Evolutionary conservation across 371 early-diverging fungal genomes (phyloP).

Genomic region (Rhizopus sp.): DNA sequence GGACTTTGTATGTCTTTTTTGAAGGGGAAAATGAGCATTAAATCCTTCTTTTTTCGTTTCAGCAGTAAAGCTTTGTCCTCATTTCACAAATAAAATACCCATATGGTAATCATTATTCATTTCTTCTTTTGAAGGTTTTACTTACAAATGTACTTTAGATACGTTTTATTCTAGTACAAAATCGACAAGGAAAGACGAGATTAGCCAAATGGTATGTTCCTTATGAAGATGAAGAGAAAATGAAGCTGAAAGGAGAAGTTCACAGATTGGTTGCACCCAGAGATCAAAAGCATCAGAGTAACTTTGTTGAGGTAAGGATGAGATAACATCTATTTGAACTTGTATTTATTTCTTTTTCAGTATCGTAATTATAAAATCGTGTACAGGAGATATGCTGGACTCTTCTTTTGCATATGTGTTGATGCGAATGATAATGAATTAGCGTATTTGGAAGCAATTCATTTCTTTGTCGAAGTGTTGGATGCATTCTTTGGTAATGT

Average conservation of each 20-base stretch:
- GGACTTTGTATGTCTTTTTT: too few species aligned
- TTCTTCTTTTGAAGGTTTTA: not conserved
- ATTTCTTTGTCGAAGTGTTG: slow-evolving; percentile 97
- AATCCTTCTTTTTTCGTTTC: not conserved
- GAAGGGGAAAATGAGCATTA: too few species aligned
- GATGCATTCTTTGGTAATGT: slow-evolving; percentile 98
- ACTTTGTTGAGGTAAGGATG: slow-evolving; percentile 88
- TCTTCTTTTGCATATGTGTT: slow-evolving; percentile 97
- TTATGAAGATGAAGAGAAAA: slow-evolving; percentile 92
- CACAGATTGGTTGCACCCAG: slow-evolving; percentile 94
- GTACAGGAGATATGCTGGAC: slow-evolving; percentile 95
- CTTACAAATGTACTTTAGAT: slow-evolving; percentile 55
- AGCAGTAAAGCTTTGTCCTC: not conserved
- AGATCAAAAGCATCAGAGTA: slow-evolving; percentile 94
- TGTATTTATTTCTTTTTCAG: slow-evolving; percentile 29
- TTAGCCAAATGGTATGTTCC: slow-evolving; percentile 96
- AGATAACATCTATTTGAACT: not conserved
- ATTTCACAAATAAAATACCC: not conserved
- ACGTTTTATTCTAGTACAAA: slow-evolving; percentile 95
- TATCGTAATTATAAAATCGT: slow-evolving; percentile 94
- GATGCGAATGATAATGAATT: slow-evolving; percentile 97
- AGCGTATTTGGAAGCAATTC: slow-evolving; percentile 93
- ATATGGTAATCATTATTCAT: slow-evolving; percentile 1
- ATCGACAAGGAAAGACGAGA: slow-evolving; percentile 97
- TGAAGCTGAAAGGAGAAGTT: slow-evolving; percentile 91